Base-by-base conservation (phyloP, 1,284 basidiomycete genomes). In the Calocybe gambosa region DNA sequence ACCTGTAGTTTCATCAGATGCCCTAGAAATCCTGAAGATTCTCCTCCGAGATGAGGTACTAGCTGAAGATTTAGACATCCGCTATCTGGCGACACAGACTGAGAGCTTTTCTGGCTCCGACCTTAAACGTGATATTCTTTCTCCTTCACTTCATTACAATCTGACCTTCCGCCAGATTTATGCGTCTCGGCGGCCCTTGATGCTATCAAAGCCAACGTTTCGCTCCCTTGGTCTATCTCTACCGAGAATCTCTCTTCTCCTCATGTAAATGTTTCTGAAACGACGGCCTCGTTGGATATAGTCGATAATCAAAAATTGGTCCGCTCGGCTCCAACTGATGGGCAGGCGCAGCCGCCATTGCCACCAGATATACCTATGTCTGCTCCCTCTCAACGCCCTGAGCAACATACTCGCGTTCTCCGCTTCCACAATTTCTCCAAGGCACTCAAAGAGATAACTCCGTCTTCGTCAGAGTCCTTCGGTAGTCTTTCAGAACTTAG, bases 21-120 rank as follows among this genome's bases (percentile, higher is more conserved):
- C 42, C 13, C 42, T 57, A 90, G 90, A 84, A 51, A 95, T 95
- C 51, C 68, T 95, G 42, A 81, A 80, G 52, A 93, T 95, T 52
- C 69, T 93, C 31, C 72, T 94, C 20, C 76, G 82, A 13, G 84
- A 89, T 54, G 92, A 95, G 64, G 68, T 56, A 0, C 64, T 93
- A n/a, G 78, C 73, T 2, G 54, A 69, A 2, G 88, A 90, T 58
- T 71, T 93, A 2, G 80, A 89, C 56, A 60, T 87, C 4, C 67
- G 71, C 38, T 60, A 61, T 19, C 65, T 94, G 18, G 87, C 89
- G 2, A 78, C 76, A 60, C 76, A 80, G 58, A 93, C 92, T 0
- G 88, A 89, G 44, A 80, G 78, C 48, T 95, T 92, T 66, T 94
- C 92, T 44, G 92, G 92, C 13, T 93, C 89, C n/a, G 92, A 95